These are phyloP conservation scores for Chaetomium sp. DNA, from an alignment of 2,329 filamentous ascomycete genomes.

Conservation along the genomic window DNA sequence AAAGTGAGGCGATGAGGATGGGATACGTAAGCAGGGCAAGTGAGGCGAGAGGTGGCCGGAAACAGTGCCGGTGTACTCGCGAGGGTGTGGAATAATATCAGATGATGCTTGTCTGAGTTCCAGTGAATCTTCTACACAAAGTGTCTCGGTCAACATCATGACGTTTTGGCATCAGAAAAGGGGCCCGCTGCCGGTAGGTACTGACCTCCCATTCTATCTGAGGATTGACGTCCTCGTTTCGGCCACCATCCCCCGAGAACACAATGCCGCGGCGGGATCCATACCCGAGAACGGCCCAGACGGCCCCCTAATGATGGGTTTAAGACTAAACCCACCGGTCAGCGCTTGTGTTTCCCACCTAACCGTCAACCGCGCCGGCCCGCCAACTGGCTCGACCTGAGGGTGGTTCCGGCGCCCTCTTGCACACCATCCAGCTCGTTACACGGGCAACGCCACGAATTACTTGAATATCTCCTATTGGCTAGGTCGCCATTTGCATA, in stretches of 20 bases:
- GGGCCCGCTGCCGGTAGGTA: neutral
- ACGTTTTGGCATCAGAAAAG: neutral
- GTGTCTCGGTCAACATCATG: neutral
- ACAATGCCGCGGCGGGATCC: slow-evolving; percentile 4
- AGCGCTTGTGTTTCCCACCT: slow-evolving; percentile 20
- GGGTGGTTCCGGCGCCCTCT: neutral
- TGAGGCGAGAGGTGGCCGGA: neutral
- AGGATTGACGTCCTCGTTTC: neutral
- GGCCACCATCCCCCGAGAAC: neutral
- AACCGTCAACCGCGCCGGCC: neutral
- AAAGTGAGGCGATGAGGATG: neutral
- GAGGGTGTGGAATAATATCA: neutral
- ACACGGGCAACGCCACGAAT: neutral
- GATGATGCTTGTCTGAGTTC: neutral
- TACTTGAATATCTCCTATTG: slow-evolving; percentile 1
- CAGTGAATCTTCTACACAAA: neutral
- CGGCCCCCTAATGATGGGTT: slow-evolving; percentile 8
- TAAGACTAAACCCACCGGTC: slow-evolving; percentile 13
- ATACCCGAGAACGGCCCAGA: slow-evolving; percentile 4
- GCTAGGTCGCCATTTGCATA: neutral
- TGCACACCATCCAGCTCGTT: neutral
- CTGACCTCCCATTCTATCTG: neutral
- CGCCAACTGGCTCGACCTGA: neutral
- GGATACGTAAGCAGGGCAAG: neutral
- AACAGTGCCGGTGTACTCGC: neutral